Evolutionary conservation across 208 protist genomes (phyloP).

Genomic region (Crithidia sp.): DNA sequence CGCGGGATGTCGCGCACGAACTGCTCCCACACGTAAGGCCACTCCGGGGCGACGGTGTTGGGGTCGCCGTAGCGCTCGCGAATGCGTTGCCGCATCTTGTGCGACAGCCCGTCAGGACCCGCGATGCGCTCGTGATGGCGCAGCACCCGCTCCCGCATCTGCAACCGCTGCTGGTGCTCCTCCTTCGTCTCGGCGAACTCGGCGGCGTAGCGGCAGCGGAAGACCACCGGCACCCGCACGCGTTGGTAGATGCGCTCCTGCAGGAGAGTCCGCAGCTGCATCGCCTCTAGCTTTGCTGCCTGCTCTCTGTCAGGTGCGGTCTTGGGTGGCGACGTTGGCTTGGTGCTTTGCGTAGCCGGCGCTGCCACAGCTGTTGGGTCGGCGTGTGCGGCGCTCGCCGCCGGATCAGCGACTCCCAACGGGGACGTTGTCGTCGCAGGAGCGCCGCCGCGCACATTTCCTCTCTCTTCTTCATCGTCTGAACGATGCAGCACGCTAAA

Average conservation of each 20-base stretch:
- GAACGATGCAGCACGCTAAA: background rate
- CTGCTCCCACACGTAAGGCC: conserved; percentile 64
- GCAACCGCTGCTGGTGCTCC: conserved; percentile 21
- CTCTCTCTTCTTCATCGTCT: background rate
- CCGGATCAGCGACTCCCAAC: background rate
- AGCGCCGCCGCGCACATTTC: background rate
- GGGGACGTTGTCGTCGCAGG: background rate
- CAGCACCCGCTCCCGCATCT: conserved; percentile 22
- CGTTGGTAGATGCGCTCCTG: conserved; percentile 32
- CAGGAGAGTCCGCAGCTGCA: conserved; percentile 34
- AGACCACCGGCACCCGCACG: conserved; percentile 34
- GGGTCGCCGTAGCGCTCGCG: conserved; percentile 23
- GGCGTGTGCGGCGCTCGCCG: background rate
- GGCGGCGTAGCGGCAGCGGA: conserved; percentile 37
- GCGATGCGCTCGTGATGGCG: conserved; percentile 10
- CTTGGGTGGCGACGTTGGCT: background rate
- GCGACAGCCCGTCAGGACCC: conserved; percentile 8
- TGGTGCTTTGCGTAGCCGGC: background rate
- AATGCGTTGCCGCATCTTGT: conserved; percentile 18
- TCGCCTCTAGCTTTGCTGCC: conserved; percentile 19
- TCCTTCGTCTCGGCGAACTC: conserved; percentile 30
- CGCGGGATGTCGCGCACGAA: conserved; percentile 60
- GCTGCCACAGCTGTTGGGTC: background rate
- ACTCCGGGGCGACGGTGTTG: conserved; percentile 38
- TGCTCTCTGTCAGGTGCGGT: background rate